phyloP scores from a whole-genome alignment of 1,139 yeast genomes.

The Candida neerlandica region DNA sequence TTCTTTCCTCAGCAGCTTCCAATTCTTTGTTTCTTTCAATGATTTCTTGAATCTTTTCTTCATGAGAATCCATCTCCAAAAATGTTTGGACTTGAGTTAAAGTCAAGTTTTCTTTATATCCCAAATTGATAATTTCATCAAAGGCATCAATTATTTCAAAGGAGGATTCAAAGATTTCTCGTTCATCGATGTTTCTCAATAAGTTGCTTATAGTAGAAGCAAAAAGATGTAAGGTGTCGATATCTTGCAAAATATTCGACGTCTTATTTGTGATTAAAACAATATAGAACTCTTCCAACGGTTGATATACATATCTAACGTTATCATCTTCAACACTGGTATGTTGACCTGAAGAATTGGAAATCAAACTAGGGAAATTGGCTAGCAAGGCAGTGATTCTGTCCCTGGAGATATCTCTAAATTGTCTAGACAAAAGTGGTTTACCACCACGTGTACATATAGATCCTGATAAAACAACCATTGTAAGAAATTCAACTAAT shows the following conservation, averaged over 20 bases:
- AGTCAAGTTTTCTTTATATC: conserved; percentile 87
- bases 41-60: conserved; percentile 96
- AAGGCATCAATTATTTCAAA: conserved; percentile 91
- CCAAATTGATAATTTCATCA: conserved; percentile 89
- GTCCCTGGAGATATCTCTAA: conserved; percentile 81
- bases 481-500: conserved; percentile 9
- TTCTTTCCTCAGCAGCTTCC: conserved; percentile 97
- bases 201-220: conserved; percentile 78
- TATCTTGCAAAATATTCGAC: conserved; percentile 92
- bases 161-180: conserved; percentile 80
- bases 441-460: conserved; percentile 95
- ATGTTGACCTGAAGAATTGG: conserved; percentile 76
- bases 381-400: conserved; percentile 85
- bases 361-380: conserved; percentile 79
- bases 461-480: conserved; percentile 82
- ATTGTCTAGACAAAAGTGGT: conserved; percentile 90
- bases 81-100: conserved; percentile 83
- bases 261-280: conserved; percentile 89
- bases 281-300: conserved; percentile 91
- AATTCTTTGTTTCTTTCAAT: conserved; percentile 95
- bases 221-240: conserved; percentile 86
- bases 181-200: conserved; percentile 75
- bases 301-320: conserved; percentile 93
- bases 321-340: conserved; percentile 93
- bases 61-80: conserved; percentile 97